These are phyloP conservation scores for Quercus engelmannii DNA, from an alignment of 306 rosid species.

Conservation along the genomic window DNA sequence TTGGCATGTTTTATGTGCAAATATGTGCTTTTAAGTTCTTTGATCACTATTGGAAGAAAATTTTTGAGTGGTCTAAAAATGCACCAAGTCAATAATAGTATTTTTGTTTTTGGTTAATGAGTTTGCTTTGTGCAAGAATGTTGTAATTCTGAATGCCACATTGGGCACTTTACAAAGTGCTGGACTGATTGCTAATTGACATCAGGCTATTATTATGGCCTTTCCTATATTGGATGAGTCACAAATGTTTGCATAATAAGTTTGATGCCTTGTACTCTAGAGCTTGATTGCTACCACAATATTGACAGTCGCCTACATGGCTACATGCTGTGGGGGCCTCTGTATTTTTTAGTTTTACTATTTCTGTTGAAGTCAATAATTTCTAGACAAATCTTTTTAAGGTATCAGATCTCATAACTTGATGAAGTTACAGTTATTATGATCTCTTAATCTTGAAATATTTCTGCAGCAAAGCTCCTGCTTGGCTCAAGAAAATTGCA, in stretches of 20 bases:
- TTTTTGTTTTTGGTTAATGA: too few species aligned
- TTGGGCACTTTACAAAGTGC: too few species aligned
- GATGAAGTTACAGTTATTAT: not conserved
- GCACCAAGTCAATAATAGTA: too few species aligned
- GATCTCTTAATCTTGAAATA: not conserved
- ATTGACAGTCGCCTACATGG: not conserved
- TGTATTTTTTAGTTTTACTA: not conserved
- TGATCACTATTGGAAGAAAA: not conserved
- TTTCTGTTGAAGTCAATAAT: not conserved
- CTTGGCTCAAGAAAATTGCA: conserved; percentile 42
- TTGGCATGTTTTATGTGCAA: not conserved
- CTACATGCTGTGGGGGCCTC: not conserved
- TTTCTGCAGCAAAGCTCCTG: conserved; percentile 41
- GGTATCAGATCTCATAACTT: not conserved
- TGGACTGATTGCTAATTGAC: too few species aligned
- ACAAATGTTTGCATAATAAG: not conserved
- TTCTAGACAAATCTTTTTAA: not conserved
- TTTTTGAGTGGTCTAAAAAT: not conserved
- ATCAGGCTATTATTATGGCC: too few species aligned
- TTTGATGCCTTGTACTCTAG: not conserved
- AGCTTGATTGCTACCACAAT: not conserved
- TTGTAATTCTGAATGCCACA: too few species aligned
- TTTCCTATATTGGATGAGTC: too few species aligned
- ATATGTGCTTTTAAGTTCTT: not conserved
- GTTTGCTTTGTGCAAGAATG: too few species aligned